phyloP scores from a whole-genome alignment of 2,329 filamentous ascomycete species.

The Colletotrichum lentis region DNA sequence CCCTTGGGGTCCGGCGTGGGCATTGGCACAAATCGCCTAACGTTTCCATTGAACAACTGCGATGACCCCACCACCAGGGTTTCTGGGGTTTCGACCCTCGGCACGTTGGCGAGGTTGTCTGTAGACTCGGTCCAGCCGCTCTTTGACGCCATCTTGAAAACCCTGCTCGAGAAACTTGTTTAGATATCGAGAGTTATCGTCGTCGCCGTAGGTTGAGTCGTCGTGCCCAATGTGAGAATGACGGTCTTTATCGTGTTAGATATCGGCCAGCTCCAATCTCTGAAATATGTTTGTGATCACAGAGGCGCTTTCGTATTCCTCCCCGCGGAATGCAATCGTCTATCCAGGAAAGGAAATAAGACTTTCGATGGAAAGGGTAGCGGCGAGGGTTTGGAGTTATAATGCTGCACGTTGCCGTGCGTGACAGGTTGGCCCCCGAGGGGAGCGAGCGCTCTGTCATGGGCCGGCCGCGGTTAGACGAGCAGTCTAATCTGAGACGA shows the following conservation, averaged over 20 bases:
- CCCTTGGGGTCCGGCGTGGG: constrained; percentile 47
- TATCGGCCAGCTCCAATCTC: neutral
- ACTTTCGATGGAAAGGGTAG: neutral
- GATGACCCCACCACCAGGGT: constrained; percentile 42
- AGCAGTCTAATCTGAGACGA: constrained; percentile 37
- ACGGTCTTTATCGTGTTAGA: neutral
- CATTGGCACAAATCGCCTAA: constrained; percentile 42
- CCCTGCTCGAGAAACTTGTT: constrained; percentile 11
- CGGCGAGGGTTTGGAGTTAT: constrained; percentile 32
- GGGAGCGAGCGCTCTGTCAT: constrained; percentile 35
- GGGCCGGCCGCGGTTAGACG: constrained; percentile 33
- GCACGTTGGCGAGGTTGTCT: constrained; percentile 38
- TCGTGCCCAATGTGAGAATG: neutral
- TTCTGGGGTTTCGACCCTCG: constrained; percentile 38
- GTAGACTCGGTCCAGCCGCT: constrained; percentile 40
- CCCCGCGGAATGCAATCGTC: constrained; percentile 28
- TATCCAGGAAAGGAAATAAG: constrained; percentile 2
- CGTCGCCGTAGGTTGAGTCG: neutral
- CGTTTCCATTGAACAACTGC: constrained; percentile 40
- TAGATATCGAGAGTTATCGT: constrained; percentile 15
- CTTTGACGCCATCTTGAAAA: constrained; percentile 34
- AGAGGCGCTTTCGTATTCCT: constrained; percentile 30
- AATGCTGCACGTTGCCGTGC: constrained; percentile 25
- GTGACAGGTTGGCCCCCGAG: constrained; percentile 29
- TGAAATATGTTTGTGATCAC: constrained; percentile 4